Evolutionary conservation across 805 yeast species (phyloP).

Genomic region (Hanseniaspora lachancei): DNA sequence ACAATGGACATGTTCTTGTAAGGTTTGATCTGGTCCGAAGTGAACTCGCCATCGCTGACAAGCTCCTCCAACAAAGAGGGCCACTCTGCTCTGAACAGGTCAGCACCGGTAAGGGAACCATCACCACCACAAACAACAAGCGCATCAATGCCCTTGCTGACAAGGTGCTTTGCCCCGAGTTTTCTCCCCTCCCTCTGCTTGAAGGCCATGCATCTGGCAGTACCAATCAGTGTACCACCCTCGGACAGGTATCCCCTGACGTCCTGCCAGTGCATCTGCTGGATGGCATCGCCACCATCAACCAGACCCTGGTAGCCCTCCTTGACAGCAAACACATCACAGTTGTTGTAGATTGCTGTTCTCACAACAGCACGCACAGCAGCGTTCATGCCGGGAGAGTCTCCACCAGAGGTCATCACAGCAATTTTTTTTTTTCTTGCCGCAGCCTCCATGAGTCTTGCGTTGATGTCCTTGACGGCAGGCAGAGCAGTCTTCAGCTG

Average conservation of each 20-base stretch:
- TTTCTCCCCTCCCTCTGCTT: slow-evolving; percentile 76
- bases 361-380: slow-evolving; percentile 91
- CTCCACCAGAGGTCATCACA: slow-evolving; percentile 98
- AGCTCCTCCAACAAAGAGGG: slow-evolving; percentile 72
- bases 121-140: slow-evolving; percentile 96
- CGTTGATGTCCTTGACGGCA: neutral
- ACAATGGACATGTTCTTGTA: slow-evolving; percentile 70
- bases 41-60: slow-evolving; percentile 40
- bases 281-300: slow-evolving; percentile 65
- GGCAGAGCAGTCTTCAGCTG: neutral
- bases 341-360: slow-evolving; percentile 72
- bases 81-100: slow-evolving; percentile 88
- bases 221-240: slow-evolving; percentile 94
- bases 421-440: slow-evolving; percentile 52
- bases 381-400: slow-evolving; percentile 97
- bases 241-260: slow-evolving; percentile 85
- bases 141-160: slow-evolving; percentile 82
- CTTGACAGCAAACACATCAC: slow-evolving; percentile 80
- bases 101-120: slow-evolving; percentile 97
- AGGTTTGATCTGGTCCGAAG: slow-evolving; percentile 44
- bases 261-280: slow-evolving; percentile 79
- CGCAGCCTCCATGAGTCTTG: neutral
- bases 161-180: slow-evolving; percentile 70
- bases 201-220: slow-evolving; percentile 84
- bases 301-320: slow-evolving; percentile 95